A percentile compares a stretch with the other conserved stretches of the same genome.
Conservation (phyloP, 306 rosid species). For the Albizia julibrissin region DNA sequence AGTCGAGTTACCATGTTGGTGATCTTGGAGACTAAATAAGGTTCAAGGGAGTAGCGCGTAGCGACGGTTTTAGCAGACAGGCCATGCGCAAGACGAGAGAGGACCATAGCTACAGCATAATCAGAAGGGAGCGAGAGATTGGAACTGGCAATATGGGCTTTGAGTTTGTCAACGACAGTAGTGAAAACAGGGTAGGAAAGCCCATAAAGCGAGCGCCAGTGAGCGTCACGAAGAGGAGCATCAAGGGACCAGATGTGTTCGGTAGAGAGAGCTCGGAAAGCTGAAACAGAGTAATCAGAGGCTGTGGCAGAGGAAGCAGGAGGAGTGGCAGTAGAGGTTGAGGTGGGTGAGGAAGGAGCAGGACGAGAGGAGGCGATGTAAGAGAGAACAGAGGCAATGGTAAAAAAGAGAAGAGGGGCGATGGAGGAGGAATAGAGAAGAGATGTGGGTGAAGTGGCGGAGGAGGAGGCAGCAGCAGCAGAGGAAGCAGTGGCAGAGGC, state of each 20-base stretch:
- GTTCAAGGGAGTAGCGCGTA: constrained; percentile 82
- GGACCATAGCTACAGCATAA: constrained; percentile 92
- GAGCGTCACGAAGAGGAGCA: constrained; percentile 90
- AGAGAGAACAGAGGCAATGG: constrained; percentile 92
- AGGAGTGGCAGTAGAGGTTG: constrained; percentile 12
- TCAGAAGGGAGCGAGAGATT: constrained; percentile 90
- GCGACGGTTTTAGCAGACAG: constrained; percentile 72
- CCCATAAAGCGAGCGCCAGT: constrained; percentile 91
- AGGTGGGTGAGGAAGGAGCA: constrained; percentile 14
- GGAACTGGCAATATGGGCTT: constrained; percentile 79
- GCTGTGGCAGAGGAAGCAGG: constrained; percentile 31
- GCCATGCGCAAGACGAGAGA: constrained; percentile 89
- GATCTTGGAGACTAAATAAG: constrained; percentile 86
- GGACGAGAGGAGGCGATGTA: constrained; percentile 71
- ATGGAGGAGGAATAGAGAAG: constrained; percentile 81
- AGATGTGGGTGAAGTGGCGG: constrained; percentile 54
- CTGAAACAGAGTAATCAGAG: constrained; percentile 75
- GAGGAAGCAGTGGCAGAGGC: constrained; percentile 39
- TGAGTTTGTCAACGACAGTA: constrained; percentile 85
- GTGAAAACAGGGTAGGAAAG: constrained; percentile 87
- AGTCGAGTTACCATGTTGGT: constrained; percentile 97
- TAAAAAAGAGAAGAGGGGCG: constrained; percentile 94
- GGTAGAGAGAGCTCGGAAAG: constrained; percentile 88
- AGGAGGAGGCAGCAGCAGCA: constrained; percentile 35
- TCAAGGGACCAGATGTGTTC: constrained; percentile 98